Conservation (phyloP, 2,329 filamentous ascomycete species). For the Penicillium glabrum region DNA sequence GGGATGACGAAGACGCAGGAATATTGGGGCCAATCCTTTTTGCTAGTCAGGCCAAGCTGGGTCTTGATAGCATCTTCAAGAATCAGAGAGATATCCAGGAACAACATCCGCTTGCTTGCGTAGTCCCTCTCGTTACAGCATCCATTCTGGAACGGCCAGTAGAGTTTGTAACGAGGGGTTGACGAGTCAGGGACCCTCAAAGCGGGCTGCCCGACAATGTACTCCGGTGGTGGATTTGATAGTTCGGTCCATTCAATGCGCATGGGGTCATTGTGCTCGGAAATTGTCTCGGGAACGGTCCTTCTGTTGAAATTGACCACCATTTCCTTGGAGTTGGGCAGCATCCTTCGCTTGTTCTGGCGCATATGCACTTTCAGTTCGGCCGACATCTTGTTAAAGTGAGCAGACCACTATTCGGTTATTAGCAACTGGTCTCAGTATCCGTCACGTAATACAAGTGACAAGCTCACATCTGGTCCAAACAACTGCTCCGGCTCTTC, state of each 20-base stretch:
- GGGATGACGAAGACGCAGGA: conserved; percentile 97
- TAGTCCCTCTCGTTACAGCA: conserved; percentile 93
- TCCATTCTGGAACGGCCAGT: conserved; percentile 86
- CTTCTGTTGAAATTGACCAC: conserved; percentile 92
- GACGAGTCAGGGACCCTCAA: conserved; percentile 87
- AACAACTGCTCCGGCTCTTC: conserved; percentile 74
- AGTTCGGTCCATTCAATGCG: conserved; percentile 96
- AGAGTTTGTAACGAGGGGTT: conserved; percentile 82
- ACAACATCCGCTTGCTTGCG: conserved; percentile 72
- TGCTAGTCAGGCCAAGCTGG: conserved; percentile 76
- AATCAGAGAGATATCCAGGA: conserved; percentile 83
- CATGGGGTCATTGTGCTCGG: conserved; percentile 90
- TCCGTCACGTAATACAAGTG: background rate
- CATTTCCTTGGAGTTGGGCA: conserved; percentile 96
- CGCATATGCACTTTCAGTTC: conserved; percentile 91
- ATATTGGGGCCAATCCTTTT: conserved; percentile 83
- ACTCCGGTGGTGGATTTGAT: conserved; percentile 65
- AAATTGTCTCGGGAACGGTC: conserved; percentile 79
- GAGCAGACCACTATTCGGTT: conserved; percentile 53
- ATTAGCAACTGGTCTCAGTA: conserved; percentile 2
- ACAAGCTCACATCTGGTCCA: conserved; percentile 70
- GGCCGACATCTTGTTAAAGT: conserved; percentile 77
- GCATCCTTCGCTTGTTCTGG: conserved; percentile 86
- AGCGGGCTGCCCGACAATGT: conserved; percentile 79
- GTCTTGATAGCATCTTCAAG: conserved; percentile 81